These are phyloP conservation scores for Aspergillus diversus DNA, from an alignment of 495 filamentous ascomycete species.

Conservation along the genomic window DNA sequence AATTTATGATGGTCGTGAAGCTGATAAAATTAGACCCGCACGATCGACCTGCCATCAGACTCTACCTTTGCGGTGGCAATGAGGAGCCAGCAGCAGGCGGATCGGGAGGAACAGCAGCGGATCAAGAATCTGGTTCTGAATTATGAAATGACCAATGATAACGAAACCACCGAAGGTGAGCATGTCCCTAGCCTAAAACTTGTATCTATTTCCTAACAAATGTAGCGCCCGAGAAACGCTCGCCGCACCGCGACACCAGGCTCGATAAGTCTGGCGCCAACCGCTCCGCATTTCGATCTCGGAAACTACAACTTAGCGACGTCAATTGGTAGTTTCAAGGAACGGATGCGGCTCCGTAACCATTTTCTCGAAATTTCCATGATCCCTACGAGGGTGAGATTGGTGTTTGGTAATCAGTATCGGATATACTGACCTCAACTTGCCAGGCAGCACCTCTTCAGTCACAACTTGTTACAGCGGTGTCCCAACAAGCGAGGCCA, in stretches of 20 bases:
- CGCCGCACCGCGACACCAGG: constrained; percentile 39
- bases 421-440: not conserved
- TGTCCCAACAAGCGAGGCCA: not conserved
- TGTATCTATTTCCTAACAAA: constrained; percentile 3
- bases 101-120: constrained; percentile 93
- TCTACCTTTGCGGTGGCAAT: constrained; percentile 94
- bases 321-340: constrained; percentile 81
- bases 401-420: not conserved
- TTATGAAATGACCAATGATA: constrained; percentile 83
- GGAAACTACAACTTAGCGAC: constrained; percentile 93
- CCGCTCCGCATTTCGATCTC: constrained; percentile 77
- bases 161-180: constrained; percentile 70
- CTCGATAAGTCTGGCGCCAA: constrained; percentile 72
- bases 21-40: constrained; percentile 68
- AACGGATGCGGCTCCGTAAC: not conserved
- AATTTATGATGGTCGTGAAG: not conserved
- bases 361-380: not conserved
- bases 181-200: not conserved
- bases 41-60: constrained; percentile 91
- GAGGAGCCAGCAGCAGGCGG: constrained; percentile 92
- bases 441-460: not conserved
- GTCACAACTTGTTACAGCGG: not conserved
- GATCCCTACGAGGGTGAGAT: not conserved
- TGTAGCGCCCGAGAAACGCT: constrained; percentile 42
- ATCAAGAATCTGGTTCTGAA: constrained; percentile 98